Base-by-base conservation (phyloP, 1,284 basidiomycete species). In the Ceratobasidium papillatum region DNA sequence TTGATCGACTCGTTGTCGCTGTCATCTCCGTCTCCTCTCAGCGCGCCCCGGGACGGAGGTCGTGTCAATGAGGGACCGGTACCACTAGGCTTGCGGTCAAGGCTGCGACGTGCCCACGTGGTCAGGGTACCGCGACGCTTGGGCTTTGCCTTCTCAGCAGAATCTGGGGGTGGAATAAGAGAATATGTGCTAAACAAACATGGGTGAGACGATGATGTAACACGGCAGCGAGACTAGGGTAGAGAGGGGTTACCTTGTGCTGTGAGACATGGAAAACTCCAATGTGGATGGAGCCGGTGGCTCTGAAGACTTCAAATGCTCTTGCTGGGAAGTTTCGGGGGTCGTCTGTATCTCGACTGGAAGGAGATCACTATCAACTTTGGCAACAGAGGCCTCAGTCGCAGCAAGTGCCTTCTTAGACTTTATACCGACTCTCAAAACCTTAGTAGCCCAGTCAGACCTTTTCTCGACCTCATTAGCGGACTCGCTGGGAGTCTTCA, bases 131-230 rank as follows among this genome's bases (percentile, higher is more conserved):
- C 32, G 25, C 68, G 68, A 32, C 68, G 68, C 58, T 61, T 72
- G 68, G 68, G 54, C 56, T 72, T 32, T 49, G 58, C 45, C 34
- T 73, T 73, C 43, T 51, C 43, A 22, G 66, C 51, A 22, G 66
- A 27, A 19, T 3, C 56, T 34, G 69, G 69, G 3, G 69, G 62
- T 14, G 38, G 51, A 30, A 32, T 34, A 27, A 73, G 58, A 38
- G 69, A 73, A 9, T 58, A 3, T 9, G 56, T 38, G 58, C 58
- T 73, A 36, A 25, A n/a, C n/a, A n/a, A n/a, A 62, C 58, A 45
- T 61, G 62, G 58, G 36, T 59, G 25, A 63, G 62, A 63, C n/a
- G n/a, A 68, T 52, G 69, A 73, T 62, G 69, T 73, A 43, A 52
- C 12, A 12, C 8, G 25, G 30, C 45, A 62, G 61, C 68, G 69